Evolutionary conservation across 139 green algal genomes (phyloP), one percentile per base, ranked within the genome.

Genomic region (Coelastrella sp.): DNA sequence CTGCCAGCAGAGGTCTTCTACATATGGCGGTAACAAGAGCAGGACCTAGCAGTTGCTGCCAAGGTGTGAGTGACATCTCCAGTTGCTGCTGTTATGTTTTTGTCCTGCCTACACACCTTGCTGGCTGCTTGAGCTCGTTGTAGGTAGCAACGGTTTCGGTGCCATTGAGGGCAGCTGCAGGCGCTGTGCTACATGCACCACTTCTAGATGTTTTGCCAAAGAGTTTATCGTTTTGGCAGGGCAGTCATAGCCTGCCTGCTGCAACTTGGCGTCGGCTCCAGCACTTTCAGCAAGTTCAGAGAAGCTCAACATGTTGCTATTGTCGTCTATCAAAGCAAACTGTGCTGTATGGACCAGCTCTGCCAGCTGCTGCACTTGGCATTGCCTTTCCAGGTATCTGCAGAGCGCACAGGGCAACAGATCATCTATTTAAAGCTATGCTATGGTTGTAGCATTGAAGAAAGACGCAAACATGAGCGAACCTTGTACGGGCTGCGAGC

Each of bases 371-470:
- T 74, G 22, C n/a, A 86, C 10, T 10, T 75, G 59, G 60, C 27
- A 49, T 24, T 68, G 20, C 60, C 74, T n/a, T 59, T 86, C 59
- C 14, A 86, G 81, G 81, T 86, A 86, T 65, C 81, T 86, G 81
- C 81, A 86, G 17, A 35, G 27, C 6, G 9, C 19, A 27, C 76
- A 5, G 15, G 63, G 12, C 15, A 17, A 5, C 12, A 17, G 63
- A 17, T 72, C 15, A 17, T 7, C 12, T 5, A 72, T 5, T 72
- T 22, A 4, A 72, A 72, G 15, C 12, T 17, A 72, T 72, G 15
- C 1, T 72, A 17, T 17, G 12, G 4, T 17, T 72, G 12, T 17
- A 72, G n/a, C n/a, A n/a, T n/a, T n/a, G n/a, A n/a, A n/a, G 63
- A 72, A 17, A 72, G 63, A 22, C 12, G 4, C 1, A 4, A 14